A percentile compares a stretch with the other conserved stretches of the same genome.
Evolutionary conservation across 208 protist genomes (phyloP).

Genomic region (Crithidia expoeki): DNA sequence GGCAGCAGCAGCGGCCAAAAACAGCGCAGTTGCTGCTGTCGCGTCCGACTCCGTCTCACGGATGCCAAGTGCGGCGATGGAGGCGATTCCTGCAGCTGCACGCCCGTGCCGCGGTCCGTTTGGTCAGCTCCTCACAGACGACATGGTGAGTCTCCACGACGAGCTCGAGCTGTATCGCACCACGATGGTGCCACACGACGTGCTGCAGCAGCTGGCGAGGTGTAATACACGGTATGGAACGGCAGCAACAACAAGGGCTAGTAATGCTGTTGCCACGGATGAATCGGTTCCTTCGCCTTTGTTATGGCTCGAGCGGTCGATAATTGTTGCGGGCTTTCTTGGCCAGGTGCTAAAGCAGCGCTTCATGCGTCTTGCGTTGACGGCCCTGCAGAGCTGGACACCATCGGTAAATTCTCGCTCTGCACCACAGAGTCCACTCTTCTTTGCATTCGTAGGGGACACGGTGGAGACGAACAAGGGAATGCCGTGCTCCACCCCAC

Average conservation of each 20-base stretch:
- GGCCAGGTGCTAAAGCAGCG: constrained; percentile 69
- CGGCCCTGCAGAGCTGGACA: constrained; percentile 27
- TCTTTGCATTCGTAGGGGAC: not conserved
- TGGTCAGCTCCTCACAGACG: constrained; percentile 68
- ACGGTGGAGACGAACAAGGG: not conserved
- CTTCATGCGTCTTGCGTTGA: constrained; percentile 43
- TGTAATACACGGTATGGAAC: not conserved
- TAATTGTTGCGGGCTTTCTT: constrained; percentile 57
- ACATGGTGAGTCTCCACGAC: constrained; percentile 49
- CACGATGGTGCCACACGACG: constrained; percentile 71
- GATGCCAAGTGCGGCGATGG: constrained; percentile 51
- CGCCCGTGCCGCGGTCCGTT: constrained; percentile 80
- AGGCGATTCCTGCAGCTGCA: constrained; percentile 28
- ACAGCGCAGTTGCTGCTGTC: not conserved
- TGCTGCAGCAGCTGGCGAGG: constrained; percentile 26
- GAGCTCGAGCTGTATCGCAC: constrained; percentile 77
- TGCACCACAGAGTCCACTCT: not conserved
- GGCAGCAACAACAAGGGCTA: not conserved
- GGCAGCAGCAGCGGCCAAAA: not conserved
- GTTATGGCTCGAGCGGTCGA: constrained; percentile 34
- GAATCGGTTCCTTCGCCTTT: not conserved
- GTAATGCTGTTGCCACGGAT: not conserved
- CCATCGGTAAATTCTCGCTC: not conserved
- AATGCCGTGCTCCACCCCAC: not conserved
- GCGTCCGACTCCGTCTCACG: not conserved